Percentiles rank a stretch among this genome's conserved stretches.
Conservation (phyloP, 1,284 basidiomycete genomes). For the Moesziomyces sp. region DNA sequence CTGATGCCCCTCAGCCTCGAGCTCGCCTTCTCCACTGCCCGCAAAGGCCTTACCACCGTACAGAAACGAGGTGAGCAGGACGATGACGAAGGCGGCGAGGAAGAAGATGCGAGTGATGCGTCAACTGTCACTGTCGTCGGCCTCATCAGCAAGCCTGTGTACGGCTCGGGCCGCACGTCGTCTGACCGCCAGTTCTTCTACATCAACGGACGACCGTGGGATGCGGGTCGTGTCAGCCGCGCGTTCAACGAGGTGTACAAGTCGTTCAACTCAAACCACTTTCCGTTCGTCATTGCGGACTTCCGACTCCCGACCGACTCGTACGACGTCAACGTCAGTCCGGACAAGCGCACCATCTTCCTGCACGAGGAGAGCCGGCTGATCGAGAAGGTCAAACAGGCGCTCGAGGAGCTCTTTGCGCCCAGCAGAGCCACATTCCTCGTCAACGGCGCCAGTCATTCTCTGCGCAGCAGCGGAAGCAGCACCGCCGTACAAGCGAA, state of each 20-base stretch:
- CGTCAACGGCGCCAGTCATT: slow-evolving; percentile 48
- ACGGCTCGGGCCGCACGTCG: slow-evolving; percentile 74
- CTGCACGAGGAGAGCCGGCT: slow-evolving; percentile 88
- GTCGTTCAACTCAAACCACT: slow-evolving; percentile 53
- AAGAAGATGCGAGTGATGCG: slow-evolving; percentile 17
- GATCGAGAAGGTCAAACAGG: slow-evolving; percentile 72
- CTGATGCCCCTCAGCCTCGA: slow-evolving; percentile 78
- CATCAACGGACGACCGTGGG: slow-evolving; percentile 91
- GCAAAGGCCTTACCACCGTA: slow-evolving; percentile 1
- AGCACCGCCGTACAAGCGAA: slow-evolving; percentile 14
- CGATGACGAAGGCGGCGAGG: slow-evolving; percentile 4
- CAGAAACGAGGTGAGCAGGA: background rate
- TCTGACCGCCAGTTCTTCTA: slow-evolving; percentile 93
- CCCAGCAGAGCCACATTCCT: slow-evolving; percentile 77
- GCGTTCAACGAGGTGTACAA: slow-evolving; percentile 65
- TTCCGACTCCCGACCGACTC: slow-evolving; percentile 82
- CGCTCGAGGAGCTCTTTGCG: slow-evolving; percentile 76
- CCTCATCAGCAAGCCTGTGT: slow-evolving; percentile 80
- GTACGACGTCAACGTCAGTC: slow-evolving; percentile 95
- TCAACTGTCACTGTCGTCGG: slow-evolving; percentile 75
- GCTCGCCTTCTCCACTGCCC: slow-evolving; percentile 28
- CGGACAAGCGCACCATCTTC: slow-evolving; percentile 94
- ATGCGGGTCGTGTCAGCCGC: slow-evolving; percentile 68
- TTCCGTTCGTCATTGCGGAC: slow-evolving; percentile 84
- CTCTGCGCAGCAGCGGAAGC: slow-evolving; percentile 23